Conservation (phyloP, 2,329 filamentous ascomycete genomes). For the Colletotrichum liriopes region DNA sequence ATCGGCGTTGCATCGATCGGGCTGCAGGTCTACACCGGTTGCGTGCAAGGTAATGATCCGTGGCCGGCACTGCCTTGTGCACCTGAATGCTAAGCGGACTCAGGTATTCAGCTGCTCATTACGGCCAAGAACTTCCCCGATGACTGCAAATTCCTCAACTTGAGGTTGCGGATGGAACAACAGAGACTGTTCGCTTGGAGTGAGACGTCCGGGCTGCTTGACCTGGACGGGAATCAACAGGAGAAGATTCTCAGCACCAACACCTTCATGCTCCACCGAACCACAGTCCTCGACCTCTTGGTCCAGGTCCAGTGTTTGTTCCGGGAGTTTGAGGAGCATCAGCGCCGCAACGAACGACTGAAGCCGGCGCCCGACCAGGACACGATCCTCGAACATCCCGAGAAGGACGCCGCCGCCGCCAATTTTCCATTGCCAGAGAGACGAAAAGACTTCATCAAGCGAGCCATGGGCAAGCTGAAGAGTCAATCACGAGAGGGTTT, state of each 20-base stretch:
- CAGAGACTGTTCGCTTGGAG: conserved; percentile 66
- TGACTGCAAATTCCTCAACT: conserved; percentile 64
- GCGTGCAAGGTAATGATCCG: conserved; percentile 56
- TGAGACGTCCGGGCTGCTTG: conserved; percentile 64
- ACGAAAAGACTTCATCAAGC: conserved; percentile 61
- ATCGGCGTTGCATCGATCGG: conserved; percentile 62
- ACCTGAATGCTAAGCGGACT: conserved; percentile 4
- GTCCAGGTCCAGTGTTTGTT: conserved; percentile 64
- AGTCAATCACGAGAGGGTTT: conserved; percentile 54
- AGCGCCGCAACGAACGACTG: conserved; percentile 57
- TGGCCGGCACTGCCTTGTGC: neutral
- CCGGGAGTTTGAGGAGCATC: conserved; percentile 61
- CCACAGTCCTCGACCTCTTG: conserved; percentile 64
- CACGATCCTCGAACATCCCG: conserved; percentile 54
- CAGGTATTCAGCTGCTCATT: conserved; percentile 64
- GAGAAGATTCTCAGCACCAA: conserved; percentile 62
- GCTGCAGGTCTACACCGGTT: conserved; percentile 63
- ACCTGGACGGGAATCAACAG: conserved; percentile 58
- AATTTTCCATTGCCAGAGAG: conserved; percentile 61
- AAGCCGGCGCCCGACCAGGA: conserved; percentile 53
- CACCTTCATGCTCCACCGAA: conserved; percentile 63
- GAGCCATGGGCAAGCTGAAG: conserved; percentile 58
- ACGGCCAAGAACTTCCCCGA: conserved; percentile 65
- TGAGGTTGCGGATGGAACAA: conserved; percentile 66
- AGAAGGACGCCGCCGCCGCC: conserved; percentile 61